Evolutionary conservation across 805 yeast genomes (phyloP).

Genomic region (Nakazawaea ambrosiae): DNA sequence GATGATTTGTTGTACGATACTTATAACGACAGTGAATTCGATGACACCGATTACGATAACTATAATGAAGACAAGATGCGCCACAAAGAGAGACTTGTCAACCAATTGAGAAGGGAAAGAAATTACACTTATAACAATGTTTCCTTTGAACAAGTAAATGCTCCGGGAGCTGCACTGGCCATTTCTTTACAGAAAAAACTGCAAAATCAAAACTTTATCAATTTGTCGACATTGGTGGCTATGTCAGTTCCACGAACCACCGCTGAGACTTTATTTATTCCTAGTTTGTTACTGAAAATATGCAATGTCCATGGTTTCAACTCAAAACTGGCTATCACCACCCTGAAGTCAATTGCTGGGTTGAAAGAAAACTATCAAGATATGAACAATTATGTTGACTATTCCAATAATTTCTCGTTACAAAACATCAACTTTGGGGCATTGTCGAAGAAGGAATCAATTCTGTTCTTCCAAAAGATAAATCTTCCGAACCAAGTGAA

Average conservation of each 20-base stretch:
- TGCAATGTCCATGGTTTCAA: constrained; percentile 67
- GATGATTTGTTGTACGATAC: too few relatives aligned
- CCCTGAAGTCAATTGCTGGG: constrained; percentile 66
- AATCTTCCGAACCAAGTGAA: constrained; percentile 46
- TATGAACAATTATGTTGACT: constrained; percentile 16
- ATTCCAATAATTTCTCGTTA: constrained; percentile 24
- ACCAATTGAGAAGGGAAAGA: constrained; percentile 2
- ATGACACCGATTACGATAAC: constrained; percentile 30
- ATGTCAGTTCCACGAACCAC: constrained; percentile 71
- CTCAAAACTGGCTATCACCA: constrained; percentile 60
- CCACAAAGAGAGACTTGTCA: constrained; percentile 15
- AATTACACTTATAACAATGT: constrained; percentile 18
- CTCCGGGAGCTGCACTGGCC: constrained; percentile 72
- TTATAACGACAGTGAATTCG: too few relatives aligned
- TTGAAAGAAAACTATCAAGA: constrained; percentile 43
- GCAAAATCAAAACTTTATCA: constrained; percentile 35
- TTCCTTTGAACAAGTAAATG: constrained; percentile 58
- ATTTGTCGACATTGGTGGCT: constrained; percentile 54
- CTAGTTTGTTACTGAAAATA: constrained; percentile 60
- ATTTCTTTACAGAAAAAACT: constrained; percentile 43
- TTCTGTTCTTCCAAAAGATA: constrained; percentile 34
- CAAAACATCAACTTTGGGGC: constrained; percentile 30
- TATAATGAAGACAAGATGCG: too few relatives aligned
- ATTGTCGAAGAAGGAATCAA: constrained; percentile 33
- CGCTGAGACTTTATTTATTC: constrained; percentile 70